Conservation (phyloP, 179 eudicot species). For the Sideroxylon spinosum region DNA sequence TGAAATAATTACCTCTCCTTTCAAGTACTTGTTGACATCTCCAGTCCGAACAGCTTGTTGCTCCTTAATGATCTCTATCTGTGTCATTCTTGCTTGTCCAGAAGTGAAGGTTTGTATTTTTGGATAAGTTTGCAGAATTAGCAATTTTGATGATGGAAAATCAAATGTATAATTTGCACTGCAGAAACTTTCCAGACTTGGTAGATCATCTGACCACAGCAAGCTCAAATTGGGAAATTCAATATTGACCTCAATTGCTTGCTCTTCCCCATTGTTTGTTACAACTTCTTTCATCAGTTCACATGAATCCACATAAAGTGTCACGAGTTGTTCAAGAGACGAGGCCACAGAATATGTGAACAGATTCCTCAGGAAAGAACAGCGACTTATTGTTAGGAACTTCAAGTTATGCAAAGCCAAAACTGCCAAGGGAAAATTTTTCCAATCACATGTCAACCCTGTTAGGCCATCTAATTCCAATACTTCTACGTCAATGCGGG, state of each 20-base stretch:
- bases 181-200: conserved; percentile 1
- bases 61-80: neutral
- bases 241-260: neutral
- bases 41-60: neutral
- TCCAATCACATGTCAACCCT: neutral
- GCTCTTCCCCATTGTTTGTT: neutral
- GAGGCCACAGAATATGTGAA: neutral
- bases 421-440: neutral
- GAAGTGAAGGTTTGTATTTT: neutral
- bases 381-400: neutral
- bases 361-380: neutral
- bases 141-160: neutral
- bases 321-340: neutral
- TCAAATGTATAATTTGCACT: neutral
- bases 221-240: neutral
- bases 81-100: neutral
- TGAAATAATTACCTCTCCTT: conserved; percentile 4
- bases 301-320: neutral
- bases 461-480: neutral
- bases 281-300: neutral
- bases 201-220: neutral
- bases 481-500: neutral
- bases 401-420: neutral
- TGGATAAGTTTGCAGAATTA: neutral
- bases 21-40: neutral